Percentiles rank a stretch among this genome's conserved stretches.
Evolutionary conservation across 2,329 filamentous ascomycete genomes (phyloP).

Genomic region (Clonostachys rhizophaga): DNA sequence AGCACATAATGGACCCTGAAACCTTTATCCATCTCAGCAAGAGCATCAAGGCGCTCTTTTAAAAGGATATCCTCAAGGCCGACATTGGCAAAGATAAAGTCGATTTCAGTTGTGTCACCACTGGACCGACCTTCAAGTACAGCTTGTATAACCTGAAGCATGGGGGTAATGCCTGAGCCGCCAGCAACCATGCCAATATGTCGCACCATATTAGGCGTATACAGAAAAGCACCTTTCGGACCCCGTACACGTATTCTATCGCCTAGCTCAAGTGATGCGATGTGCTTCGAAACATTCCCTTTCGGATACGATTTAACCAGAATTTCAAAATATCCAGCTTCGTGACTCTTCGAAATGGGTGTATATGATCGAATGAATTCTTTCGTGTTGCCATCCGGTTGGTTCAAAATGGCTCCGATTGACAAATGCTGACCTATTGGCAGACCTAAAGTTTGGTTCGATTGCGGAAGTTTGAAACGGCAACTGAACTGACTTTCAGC

Average conservation of each 20-base stretch:
- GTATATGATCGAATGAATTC: conserved; percentile 91
- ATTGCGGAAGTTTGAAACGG: conserved; percentile 79
- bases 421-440: conserved; percentile 99
- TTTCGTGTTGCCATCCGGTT: conserved; percentile 67
- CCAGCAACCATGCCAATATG: conserved; percentile 98
- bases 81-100: conserved; percentile 96
- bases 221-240: conserved; percentile 97
- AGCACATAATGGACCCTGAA: conserved; percentile 93
- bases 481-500: conserved; percentile 51
- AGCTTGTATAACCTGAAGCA: conserved; percentile 93
- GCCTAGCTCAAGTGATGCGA: conserved; percentile 77
- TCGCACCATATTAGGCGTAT: conserved; percentile 93
- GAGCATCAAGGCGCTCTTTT: conserved; percentile 81
- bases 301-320: conserved; percentile 97
- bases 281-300: conserved; percentile 93
- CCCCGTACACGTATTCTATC: conserved; percentile 87
- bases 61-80: conserved; percentile 88
- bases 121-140: conserved; percentile 75
- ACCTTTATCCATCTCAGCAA: conserved; percentile 70
- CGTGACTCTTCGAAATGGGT: conserved; percentile 83
- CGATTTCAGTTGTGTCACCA: conserved; percentile 83
- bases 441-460: conserved; percentile 81
- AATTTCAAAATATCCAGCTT: conserved; percentile 89
- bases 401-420: conserved; percentile 70
- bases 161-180: conserved; percentile 95